phyloP scores from a whole-genome alignment of 2,329 filamentous ascomycete genomes.

The Monilinia laxa region DNA sequence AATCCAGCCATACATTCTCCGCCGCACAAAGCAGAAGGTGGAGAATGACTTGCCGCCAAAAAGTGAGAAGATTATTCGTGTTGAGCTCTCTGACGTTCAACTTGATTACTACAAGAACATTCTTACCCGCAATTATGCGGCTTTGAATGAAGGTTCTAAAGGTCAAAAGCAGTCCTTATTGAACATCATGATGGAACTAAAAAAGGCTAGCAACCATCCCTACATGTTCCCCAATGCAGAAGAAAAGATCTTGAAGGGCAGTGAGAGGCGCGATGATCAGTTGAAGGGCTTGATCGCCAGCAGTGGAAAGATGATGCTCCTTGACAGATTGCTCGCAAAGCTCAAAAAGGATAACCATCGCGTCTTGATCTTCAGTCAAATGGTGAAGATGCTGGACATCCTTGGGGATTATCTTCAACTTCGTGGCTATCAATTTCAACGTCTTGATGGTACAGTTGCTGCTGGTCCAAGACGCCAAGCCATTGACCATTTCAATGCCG shows the following conservation, averaged over 20 bases:
- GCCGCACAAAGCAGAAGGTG: conserved; percentile 94
- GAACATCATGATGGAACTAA: conserved; percentile 99
- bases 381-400: conserved; percentile 98
- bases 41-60: conserved; percentile 96
- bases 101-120: conserved; percentile 99
- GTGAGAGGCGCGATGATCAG: conserved; percentile 79
- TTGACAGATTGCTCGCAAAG: conserved; percentile 93
- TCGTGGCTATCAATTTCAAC: conserved; percentile 92
- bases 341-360: conserved; percentile 91
- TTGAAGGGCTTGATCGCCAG: conserved; percentile 92
- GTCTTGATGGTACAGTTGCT: conserved; percentile 91
- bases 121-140: conserved; percentile 91
- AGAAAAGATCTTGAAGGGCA: conserved; percentile 80
- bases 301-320: conserved; percentile 99
- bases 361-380: conserved; percentile 97
- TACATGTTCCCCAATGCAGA: conserved; percentile 97
- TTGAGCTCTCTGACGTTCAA: conserved; percentile 94
- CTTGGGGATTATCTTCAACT: conserved; percentile 90
- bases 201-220: conserved; percentile 98
- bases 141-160: conserved; percentile 83
- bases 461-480: conserved; percentile 85
- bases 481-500: conserved; percentile 98
- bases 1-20: conserved; percentile 91
- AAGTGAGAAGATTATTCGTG: conserved; percentile 97
- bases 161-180: conserved; percentile 93